A percentile compares a stretch with the other conserved stretches of the same genome.
Evolutionary conservation across 768 basidiomycete species (phyloP).

Genomic region (Amanita muscaria): DNA sequence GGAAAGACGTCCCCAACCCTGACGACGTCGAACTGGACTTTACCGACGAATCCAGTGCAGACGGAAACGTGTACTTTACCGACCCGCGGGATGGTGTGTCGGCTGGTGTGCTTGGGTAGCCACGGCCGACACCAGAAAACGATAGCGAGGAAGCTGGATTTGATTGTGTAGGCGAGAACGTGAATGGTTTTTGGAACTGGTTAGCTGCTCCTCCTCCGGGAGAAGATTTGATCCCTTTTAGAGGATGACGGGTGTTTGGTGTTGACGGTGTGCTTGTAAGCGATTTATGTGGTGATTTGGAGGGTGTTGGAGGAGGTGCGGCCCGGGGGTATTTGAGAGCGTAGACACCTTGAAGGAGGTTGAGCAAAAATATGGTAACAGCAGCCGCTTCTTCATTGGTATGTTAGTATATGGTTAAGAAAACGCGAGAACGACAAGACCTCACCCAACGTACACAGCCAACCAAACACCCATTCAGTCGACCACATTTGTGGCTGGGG

Average conservation of each 20-base stretch:
- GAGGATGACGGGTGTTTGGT: constrained; percentile 8
- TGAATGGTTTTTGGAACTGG: constrained; percentile 35
- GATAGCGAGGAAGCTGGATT: neutral
- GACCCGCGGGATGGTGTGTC: constrained; percentile 30
- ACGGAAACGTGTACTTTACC: constrained; percentile 20
- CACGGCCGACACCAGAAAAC: neutral
- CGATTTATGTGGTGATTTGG: neutral
- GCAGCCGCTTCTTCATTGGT: constrained; percentile 24
- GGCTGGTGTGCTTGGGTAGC: constrained; percentile 30
- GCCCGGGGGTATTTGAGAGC: constrained; percentile 37
- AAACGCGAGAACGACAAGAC: neutral
- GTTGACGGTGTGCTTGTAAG: too few relatives aligned
- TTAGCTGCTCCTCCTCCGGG: constrained; percentile 36
- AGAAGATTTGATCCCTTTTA: constrained; percentile 26
- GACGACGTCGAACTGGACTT: constrained; percentile 11
- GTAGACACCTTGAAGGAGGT: constrained; percentile 31
- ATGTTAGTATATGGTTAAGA: neutral
- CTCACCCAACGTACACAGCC: constrained; percentile 32
- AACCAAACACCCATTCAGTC: constrained; percentile 28
- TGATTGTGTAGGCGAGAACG: constrained; percentile 28
- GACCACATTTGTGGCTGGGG: constrained; percentile 17
- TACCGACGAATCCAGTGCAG: neutral
- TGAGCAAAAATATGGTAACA: constrained; percentile 27
- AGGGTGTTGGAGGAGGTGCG: constrained; percentile 16
- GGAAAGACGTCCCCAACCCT: constrained; percentile 21